Base-by-base conservation (phyloP, 495 filamentous ascomycete species). In the Astrocystis sublimbata region DNA sequence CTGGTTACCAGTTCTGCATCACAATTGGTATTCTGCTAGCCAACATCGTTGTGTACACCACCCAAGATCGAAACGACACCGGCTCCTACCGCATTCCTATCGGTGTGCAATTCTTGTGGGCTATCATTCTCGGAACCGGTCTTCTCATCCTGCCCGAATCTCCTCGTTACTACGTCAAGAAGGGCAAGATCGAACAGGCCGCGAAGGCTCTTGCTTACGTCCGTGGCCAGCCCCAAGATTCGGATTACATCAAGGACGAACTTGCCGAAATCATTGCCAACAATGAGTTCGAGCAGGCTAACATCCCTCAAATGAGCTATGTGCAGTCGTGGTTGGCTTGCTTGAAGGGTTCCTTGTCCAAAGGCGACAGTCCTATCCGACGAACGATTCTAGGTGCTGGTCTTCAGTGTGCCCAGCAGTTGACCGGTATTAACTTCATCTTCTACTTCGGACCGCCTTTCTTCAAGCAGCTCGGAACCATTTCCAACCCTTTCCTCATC, bases 21-120 rank as follows among this genome's bases (percentile, higher is more conserved):
- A 90, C 88, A 45, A 85, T 89, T 57, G 88, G 87, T 74, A 76
- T 90, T 65, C 79, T 89, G 67, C 58, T 89, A 43, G 86, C 88
- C 15, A 83, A 85, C 13, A 86, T 83, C 60, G 85, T 90, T 58
- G 83, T 83, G 67, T 88, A 89, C 64, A 85, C 69, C 10, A 89
- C 86, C 6, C 77, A 86, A 70, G 63, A 83, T 61, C 82, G 82
- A 60, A 69, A 69, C 21, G 83, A 88, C 66, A 83, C 86, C 2
- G 85, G 85, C 52, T 88, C 86, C 8, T 91, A 90, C 78, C 82
- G 87, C 33, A 89, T 91, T 36, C 88, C 88, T n/a, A 87, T 89
- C 53, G 83, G 72, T 8, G 66, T 90, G 13, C 88, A 91, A 68
- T 84, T 88, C 66, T 65, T 85, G 12, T 91, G 87, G 87, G 86